Evolutionary conservation across 495 filamentous ascomycete genomes (phyloP), one percentile per base, ranked within the genome.

Genomic region (Melanomma pulvis-pyrius): DNA sequence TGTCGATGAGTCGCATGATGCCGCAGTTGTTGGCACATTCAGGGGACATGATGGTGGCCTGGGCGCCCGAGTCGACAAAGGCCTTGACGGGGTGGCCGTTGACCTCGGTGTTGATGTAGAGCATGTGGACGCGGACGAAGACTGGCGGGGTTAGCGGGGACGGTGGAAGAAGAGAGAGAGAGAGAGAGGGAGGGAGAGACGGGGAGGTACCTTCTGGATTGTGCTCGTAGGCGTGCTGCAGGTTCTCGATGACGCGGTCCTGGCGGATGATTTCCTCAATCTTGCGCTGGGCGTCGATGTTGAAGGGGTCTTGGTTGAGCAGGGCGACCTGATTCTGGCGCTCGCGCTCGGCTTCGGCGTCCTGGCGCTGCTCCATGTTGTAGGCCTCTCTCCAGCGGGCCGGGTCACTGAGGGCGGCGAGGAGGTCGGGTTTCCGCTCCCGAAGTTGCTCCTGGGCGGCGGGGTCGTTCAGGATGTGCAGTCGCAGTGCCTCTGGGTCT

Each of bases 31-130:
- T 88, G 9, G 94, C 96, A 73, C 92, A 96, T 36, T 86, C 81
- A 5, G 94, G 96, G 6, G 93, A 97, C 94, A 99, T 98, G 79
- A 99, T 97, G 19, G 94, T 99, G 17, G 94, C 90, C 79, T 99
- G 96, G 21, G 94, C 94, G 51, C 94, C 94, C 22, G 94, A 97
- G 77, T 99, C 94, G 68, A 99, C 96, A 55, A 99, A 91, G 9
- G 96, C 94, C 80, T 97, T 98, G 68, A 99, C 86, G 54, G 90
- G 88, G 69, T 89, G 84, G 13, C 89, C 88, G 76, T 98, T 98
- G 60, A 99, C 94, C 76, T 96, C 91, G 65, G 96, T 92, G 73
- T 93, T 90, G 73, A 97, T 91, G 76, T 98, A 98, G 39, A 98
- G 85, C 88, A 98, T 94, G 59, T 90, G 92, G 15, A 98, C 94